Evolutionary conservation across 768 basidiomycete species (phyloP).

Genomic region (Sarcodon sp.): DNA sequence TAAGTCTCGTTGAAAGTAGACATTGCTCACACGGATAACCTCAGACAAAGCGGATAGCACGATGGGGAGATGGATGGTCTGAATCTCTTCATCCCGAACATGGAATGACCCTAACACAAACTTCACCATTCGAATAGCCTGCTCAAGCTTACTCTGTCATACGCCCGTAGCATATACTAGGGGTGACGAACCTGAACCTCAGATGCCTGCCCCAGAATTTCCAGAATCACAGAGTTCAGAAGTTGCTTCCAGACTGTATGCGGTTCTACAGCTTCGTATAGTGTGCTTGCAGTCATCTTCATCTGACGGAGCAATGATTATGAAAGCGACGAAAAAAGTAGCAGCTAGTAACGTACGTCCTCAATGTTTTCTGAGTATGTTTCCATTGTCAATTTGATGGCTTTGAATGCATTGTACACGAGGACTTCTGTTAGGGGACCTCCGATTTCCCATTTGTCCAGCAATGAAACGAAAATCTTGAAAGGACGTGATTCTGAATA

Average conservation of each 20-base stretch:
- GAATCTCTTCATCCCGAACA: conserved; percentile 79
- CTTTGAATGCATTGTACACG: conserved; percentile 68
- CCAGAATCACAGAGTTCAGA: conserved; percentile 38
- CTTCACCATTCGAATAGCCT: conserved; percentile 56
- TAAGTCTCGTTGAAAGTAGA: not conserved
- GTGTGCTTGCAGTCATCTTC: conserved; percentile 69
- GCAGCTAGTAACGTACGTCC: conserved; percentile 34
- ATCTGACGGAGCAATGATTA: conserved; percentile 26
- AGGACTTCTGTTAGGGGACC: conserved; percentile 64
- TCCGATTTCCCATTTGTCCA: conserved; percentile 98
- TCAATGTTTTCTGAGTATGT: conserved; percentile 38
- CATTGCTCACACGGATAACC: conserved; percentile 38
- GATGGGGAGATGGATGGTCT: conserved; percentile 67
- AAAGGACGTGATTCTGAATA: conserved; percentile 80
- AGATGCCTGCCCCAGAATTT: conserved; percentile 31
- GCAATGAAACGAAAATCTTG: conserved; percentile 88
- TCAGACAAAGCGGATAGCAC: conserved; percentile 62
- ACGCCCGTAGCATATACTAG: not conserved
- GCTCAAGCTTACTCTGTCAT: not conserved
- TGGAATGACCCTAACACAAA: conserved; percentile 70
- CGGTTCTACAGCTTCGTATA: conserved; percentile 92
- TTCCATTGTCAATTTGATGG: conserved; percentile 45
- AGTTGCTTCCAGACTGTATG: conserved; percentile 77
- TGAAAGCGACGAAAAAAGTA: conserved; percentile 1
- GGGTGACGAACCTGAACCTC: conserved; percentile 32